Evolutionary conservation across 148 eudicot genomes (phyloP).

Genomic region (Chenopodium formosanum): DNA sequence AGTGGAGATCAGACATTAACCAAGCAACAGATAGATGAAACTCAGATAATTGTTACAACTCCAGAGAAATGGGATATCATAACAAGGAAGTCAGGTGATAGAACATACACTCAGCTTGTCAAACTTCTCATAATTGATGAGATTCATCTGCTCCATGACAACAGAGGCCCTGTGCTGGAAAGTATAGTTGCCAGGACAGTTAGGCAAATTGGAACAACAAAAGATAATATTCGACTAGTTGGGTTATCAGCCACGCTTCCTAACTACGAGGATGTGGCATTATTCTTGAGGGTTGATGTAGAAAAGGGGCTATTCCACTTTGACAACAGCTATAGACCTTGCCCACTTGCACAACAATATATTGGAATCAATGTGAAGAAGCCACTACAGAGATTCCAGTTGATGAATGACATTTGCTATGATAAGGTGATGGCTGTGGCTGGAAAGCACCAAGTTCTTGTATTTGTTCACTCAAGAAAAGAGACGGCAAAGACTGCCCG

Average conservation of each 20-base stretch:
- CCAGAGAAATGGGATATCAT: constrained; percentile 89
- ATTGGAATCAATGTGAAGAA: constrained; percentile 74
- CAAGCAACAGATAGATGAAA: constrained; percentile 72
- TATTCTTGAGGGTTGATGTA: constrained; percentile 62
- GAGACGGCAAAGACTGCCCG: constrained; percentile 83
- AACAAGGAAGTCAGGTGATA: constrained; percentile 78
- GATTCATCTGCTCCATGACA: constrained; percentile 76
- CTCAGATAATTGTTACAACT: constrained; percentile 77
- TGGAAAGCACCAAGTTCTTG: constrained; percentile 73
- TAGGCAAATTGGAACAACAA: constrained; percentile 70
- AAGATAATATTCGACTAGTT: constrained; percentile 70
- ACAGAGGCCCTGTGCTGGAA: constrained; percentile 79
- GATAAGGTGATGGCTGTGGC: constrained; percentile 67
- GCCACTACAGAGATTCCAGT: constrained; percentile 73
- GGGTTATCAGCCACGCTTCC: constrained; percentile 87
- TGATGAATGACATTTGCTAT: constrained; percentile 80
- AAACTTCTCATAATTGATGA: constrained; percentile 76
- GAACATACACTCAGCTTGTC: constrained; percentile 73
- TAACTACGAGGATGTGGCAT: constrained; percentile 65
- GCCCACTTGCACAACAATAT: constrained; percentile 78
- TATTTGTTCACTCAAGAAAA: constrained; percentile 78
- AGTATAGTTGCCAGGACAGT: constrained; percentile 79
- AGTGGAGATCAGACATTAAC: constrained; percentile 77
- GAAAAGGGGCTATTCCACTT: constrained; percentile 64
- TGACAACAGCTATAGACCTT: constrained; percentile 79